Base-by-base conservation (phyloP, 352 stramenopile genomes). In the Pythium monospermum region DNA sequence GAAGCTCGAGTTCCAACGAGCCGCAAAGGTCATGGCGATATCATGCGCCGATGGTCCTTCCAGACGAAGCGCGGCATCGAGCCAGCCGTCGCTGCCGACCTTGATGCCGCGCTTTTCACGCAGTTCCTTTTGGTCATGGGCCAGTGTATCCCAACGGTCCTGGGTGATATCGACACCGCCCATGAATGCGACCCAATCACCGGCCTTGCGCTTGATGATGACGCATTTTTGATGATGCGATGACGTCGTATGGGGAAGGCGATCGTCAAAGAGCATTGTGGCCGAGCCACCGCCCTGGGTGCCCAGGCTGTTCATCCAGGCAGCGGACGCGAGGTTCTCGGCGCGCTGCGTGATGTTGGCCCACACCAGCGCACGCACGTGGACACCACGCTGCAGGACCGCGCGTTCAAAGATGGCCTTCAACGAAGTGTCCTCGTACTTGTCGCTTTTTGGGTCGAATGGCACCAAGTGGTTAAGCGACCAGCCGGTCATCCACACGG, bases 1-100 rank as follows among this genome's bases (percentile, higher is more conserved):
- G 5, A 46, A 43, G 0, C 42, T 21, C 3, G 68, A 61, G 57
- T 85, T 87, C 81, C 81, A 91, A 6, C 81, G 72, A 25, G 77
- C 59, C 1, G 78, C 50, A 39, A 88, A 91, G 37, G 76, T 87
- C 28, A 64, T 53, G 2, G 77, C 73, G n/a, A 88, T 71, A 43
- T 91, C 81, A 30, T 56, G 62, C 0, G 67, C 67, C 0, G 75
- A 68, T 2, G 65, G 62, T 0, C 76, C 74, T 10, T 76, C 53
- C 15, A 88, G 61, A 6, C 73, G 69, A 6, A 70, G 52, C 39
- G 75, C 62, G 2, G 76, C 66, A 40, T 91, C 78, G 12, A 90
- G 28, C 81, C 78, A 90, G 1, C 78, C 75, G 21, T 85, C 54
- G 19, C 25, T 45, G 1, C 66, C 52, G 15, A 47, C 58, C 27